Conservation (phyloP, 495 filamentous ascomycete genomes). For the Cenococcum geophilum region DNA sequence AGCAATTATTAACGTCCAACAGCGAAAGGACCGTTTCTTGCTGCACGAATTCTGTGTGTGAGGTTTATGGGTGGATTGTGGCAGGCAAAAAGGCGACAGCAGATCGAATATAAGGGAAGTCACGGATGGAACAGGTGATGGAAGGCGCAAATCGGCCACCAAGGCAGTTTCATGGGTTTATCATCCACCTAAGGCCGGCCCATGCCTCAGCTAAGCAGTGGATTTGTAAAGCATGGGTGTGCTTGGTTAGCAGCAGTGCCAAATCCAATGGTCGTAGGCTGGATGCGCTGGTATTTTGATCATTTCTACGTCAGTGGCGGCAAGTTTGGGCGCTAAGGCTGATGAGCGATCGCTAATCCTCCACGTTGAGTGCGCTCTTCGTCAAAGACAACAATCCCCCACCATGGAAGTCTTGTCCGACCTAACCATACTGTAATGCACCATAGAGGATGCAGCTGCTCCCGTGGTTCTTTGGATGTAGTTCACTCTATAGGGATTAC, state of each 20-base stretch:
- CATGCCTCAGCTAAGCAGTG: no score
- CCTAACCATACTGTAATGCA: no score
- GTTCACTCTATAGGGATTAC: background rate
- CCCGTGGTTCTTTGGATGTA: background rate
- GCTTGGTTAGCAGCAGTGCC: background rate
- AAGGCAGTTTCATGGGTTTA: background rate
- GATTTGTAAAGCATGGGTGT: background rate
- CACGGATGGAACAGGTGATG: background rate
- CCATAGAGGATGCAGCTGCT: no score
- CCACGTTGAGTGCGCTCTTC: background rate
- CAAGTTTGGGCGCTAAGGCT: background rate
- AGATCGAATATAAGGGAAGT: background rate
- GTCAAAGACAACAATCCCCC: no score
- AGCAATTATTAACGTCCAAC: background rate
- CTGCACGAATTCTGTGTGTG: no score
- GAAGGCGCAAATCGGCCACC: no score
- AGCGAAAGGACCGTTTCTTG: background rate
- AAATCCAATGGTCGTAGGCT: background rate
- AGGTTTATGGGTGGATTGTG: background rate
- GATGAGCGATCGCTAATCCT: background rate
- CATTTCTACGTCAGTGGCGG: conserved; percentile 1
- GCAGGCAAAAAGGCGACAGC: background rate
- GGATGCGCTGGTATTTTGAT: background rate
- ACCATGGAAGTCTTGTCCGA: no score
- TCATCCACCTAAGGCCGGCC: background rate